Base-by-base conservation (phyloP, 2,329 filamentous ascomycete genomes). In the Falciphora oryzae region DNA sequence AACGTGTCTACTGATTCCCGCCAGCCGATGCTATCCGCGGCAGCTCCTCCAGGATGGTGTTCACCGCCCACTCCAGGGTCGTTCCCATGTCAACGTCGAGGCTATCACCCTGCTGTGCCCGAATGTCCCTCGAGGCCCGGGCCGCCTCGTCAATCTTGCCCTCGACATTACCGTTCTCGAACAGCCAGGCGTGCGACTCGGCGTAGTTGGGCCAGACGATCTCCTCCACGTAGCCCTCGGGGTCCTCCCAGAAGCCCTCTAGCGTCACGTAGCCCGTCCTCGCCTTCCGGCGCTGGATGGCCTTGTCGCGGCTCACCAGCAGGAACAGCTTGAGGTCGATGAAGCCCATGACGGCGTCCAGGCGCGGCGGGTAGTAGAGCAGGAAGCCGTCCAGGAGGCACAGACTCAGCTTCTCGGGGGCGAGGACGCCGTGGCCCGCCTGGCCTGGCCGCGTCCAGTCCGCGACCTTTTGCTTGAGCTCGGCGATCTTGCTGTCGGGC, bases 191-290 rank as follows among this genome's bases (percentile, higher is more conserved):
- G 77, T 98, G 93, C 70, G 92, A 86, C 63, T 84, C 81, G 4
- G 90, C 91, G 75, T 97, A 98, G 71, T 96, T 94, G 4, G 94
- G 94, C 95, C 95, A 99, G 5, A 99, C 95, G 64, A 99, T 85
- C 73, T 90, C 85, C 74, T 98, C 93, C 53, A 98, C 93, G 74
- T 98, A 99, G 0, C 92, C 93, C 0, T 92, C 92, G 0, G 95
- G 95, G 75, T 99, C 95, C 65, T 88, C 84, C 95, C 95, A 99
- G 78, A 97, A 99, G 32, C 93, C 94, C 72, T 97, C 87, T 6
- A 90, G 76, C 3, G 91, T 94, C 35, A 92, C 90, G 74, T 95
- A 95, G 14, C 91, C 91, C 69, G 84, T 86, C 64, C 91, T 80
- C 0, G 86, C 86, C 72, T 90, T 86, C 35, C 91, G 80, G 29